These are phyloP conservation scores for Falciphora oryzae DNA, from an alignment of 2,329 filamentous ascomycete species.

Conservation along the genomic window DNA sequence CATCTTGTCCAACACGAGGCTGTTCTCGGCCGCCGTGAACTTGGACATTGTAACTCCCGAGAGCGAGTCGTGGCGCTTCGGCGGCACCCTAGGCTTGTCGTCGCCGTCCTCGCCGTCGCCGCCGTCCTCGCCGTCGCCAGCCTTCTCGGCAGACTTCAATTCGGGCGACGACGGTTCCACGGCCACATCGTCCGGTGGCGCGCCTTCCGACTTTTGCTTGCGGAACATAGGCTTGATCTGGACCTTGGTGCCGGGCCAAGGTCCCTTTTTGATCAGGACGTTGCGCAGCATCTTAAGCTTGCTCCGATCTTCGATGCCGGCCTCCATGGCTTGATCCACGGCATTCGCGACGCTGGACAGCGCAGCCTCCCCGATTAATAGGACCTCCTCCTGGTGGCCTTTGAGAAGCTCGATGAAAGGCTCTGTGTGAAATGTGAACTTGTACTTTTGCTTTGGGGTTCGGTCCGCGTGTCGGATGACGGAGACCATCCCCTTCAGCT, in stretches of 20 bases:
- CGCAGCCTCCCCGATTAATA: conserved; percentile 87
- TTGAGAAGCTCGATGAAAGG: conserved; percentile 93
- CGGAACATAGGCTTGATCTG: conserved; percentile 99
- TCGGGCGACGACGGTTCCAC: conserved; percentile 4
- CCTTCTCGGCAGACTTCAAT: conserved; percentile 12
- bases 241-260: conserved; percentile 93
- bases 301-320: conserved; percentile 74
- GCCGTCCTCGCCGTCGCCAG: conserved; percentile 14
- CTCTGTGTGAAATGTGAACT: conserved; percentile 96
- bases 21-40: conserved; percentile 88
- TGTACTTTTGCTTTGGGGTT: conserved; percentile 98
- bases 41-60: conserved; percentile 89
- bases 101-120: conserved; percentile 14
- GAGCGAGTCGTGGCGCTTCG: conserved; percentile 73
- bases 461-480: conserved; percentile 95
- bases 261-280: conserved; percentile 85
- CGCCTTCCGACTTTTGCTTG: conserved; percentile 64
- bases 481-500: conserved; percentile 93
- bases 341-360: conserved; percentile 84
- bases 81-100: conserved; percentile 34
- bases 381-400: conserved; percentile 92
- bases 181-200: conserved; percentile 20
- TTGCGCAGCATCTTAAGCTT: conserved; percentile 85
- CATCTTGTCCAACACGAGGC: conserved; percentile 88
- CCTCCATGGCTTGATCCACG: conserved; percentile 71